These are phyloP conservation scores for Penicillium salamii DNA, from an alignment of 495 filamentous ascomycete genomes.

Conservation along the genomic window DNA sequence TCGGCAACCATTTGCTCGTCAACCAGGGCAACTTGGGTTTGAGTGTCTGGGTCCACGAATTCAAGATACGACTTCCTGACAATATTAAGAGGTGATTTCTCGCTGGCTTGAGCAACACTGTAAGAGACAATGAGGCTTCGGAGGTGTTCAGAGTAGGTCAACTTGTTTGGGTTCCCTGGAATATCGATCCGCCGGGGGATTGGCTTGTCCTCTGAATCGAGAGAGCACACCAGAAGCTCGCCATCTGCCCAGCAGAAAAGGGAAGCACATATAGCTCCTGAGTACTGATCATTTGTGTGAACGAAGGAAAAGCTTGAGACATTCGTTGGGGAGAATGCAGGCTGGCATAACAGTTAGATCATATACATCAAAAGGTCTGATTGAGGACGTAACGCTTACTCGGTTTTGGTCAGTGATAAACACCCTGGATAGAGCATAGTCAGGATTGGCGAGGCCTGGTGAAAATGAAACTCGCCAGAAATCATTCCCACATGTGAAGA, in stretches of 20 bases:
- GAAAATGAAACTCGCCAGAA: conserved; percentile 39
- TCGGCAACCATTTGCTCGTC: conserved; percentile 2
- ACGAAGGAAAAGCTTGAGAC: conserved; percentile 35
- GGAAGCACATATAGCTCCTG: conserved; percentile 20
- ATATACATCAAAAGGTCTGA: not conserved
- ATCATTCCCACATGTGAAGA: conserved; percentile 39
- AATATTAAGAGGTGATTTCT: conserved; percentile 22
- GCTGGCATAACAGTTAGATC: conserved; percentile 24
- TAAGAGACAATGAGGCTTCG: conserved; percentile 43
- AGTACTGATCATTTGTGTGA: conserved; percentile 7
- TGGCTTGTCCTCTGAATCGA: conserved; percentile 31
- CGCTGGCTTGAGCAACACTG: conserved; percentile 19
- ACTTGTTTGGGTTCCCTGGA: conserved; percentile 40
- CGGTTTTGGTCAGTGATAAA: conserved; percentile 47
- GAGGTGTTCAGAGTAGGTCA: conserved; percentile 41
- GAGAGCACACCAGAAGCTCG: conserved; percentile 37
- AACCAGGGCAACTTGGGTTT: conserved; percentile 18
- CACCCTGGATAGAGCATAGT: conserved; percentile 31
- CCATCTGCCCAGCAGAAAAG: conserved; percentile 45
- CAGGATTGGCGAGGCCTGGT: conserved; percentile 14
- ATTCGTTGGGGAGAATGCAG: conserved; percentile 37
- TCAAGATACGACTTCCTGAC: conserved; percentile 36
- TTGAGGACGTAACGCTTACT: conserved; percentile 31
- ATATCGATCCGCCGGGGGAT: conserved; percentile 43
- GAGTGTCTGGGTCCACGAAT: conserved; percentile 41